These are phyloP conservation scores for Leishmania lainsoni DNA, from an alignment of 208 protist species.

Conservation along the genomic window DNA sequence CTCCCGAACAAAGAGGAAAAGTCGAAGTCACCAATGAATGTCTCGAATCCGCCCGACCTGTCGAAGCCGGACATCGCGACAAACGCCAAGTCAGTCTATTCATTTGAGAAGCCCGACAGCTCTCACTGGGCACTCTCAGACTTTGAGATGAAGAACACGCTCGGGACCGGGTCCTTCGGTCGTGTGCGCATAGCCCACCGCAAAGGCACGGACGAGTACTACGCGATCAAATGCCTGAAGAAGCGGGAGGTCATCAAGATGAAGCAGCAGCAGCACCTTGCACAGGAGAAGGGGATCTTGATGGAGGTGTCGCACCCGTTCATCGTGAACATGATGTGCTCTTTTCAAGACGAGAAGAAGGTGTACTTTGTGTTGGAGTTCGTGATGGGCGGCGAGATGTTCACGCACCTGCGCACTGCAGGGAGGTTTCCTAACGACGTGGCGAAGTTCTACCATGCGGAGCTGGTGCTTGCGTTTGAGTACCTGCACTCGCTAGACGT, in stretches of 20 bases:
- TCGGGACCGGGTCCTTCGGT: slow-evolving; percentile 94
- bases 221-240: slow-evolving; percentile 91
- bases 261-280: slow-evolving; percentile 88
- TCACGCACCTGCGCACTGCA: slow-evolving; percentile 85
- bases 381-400: slow-evolving; percentile 92
- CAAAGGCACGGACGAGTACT: slow-evolving; percentile 84
- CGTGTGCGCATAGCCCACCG: slow-evolving; percentile 89
- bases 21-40: background rate
- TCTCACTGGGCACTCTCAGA: slow-evolving; percentile 80
- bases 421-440: slow-evolving; percentile 87
- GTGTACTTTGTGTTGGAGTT: slow-evolving; percentile 95
- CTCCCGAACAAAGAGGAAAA: slow-evolving; percentile 15
- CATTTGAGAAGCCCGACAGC: slow-evolving; percentile 72
- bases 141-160: slow-evolving; percentile 85
- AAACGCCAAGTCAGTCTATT: slow-evolving; percentile 15
- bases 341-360: slow-evolving; percentile 93
- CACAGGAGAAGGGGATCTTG: slow-evolving; percentile 91
- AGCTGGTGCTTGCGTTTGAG: slow-evolving; percentile 91
- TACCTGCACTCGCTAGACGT: slow-evolving; percentile 92
- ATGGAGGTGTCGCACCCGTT: slow-evolving; percentile 92
- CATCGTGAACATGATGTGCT: slow-evolving; percentile 94
- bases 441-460: slow-evolving; percentile 93
- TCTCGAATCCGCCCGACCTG: slow-evolving; percentile 14
- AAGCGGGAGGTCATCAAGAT: slow-evolving; percentile 90
- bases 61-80: background rate